Evolutionary conservation across 805 yeast genomes (phyloP).

Genomic region (Sporopachydermia lactativora): DNA sequence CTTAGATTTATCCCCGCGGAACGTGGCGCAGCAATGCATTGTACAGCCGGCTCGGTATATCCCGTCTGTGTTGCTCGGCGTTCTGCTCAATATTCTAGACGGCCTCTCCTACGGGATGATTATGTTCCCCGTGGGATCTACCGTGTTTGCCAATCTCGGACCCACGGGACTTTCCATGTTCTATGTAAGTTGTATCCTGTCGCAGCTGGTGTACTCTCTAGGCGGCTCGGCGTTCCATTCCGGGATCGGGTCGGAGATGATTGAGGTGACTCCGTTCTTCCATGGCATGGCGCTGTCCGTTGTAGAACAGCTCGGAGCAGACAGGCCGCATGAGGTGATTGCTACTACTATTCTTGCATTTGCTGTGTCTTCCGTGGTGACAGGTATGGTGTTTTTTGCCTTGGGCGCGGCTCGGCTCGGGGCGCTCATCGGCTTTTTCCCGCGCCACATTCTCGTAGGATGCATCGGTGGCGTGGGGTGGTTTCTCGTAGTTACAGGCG

Average conservation of each 20-base stretch:
- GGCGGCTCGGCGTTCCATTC: constrained; percentile 86
- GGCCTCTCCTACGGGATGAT: constrained; percentile 97
- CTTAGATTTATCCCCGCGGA: constrained; percentile 12
- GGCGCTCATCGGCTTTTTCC: constrained; percentile 84
- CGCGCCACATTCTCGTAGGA: constrained; percentile 89
- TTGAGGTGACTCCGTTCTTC: constrained; percentile 96
- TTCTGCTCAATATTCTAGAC: constrained; percentile 75
- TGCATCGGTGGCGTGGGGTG: constrained; percentile 98
- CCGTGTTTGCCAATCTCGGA: constrained; percentile 63
- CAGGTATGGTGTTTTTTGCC: constrained; percentile 67
- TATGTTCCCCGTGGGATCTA: constrained; percentile 80
- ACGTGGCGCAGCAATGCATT: constrained; percentile 14
- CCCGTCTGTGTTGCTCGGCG: constrained; percentile 81
- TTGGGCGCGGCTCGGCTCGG: constrained; percentile 78
- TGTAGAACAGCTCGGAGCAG: constrained; percentile 37
- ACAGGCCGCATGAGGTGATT: constrained; percentile 38
- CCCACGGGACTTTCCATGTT: constrained; percentile 91
- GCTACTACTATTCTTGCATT: constrained; percentile 83
- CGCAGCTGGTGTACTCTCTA: constrained; percentile 75
- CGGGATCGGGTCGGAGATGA: constrained; percentile 97
- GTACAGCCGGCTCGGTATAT: constrained; percentile 31
- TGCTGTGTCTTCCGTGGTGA: constrained; percentile 69
- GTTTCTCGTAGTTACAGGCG: constrained; percentile 77
- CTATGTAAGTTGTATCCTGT: constrained; percentile 79
- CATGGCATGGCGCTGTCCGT: constrained; percentile 85